phyloP scores from a whole-genome alignment of 2,329 filamentous ascomycete genomes.

The Calonectria ilicicola region DNA sequence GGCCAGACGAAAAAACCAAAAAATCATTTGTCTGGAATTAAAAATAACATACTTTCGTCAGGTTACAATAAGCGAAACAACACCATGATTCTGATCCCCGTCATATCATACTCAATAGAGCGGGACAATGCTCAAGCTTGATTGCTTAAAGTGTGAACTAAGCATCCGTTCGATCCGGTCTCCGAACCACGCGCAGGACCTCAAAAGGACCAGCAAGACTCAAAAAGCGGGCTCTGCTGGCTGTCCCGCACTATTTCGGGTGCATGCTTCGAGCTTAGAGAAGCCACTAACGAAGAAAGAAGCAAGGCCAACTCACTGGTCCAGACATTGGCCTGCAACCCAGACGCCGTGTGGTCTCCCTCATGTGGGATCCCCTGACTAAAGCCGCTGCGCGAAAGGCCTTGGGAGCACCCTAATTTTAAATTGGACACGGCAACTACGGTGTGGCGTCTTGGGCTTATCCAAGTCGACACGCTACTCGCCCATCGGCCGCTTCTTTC shows the following conservation, averaged over 20 bases:
- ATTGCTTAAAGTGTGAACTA: not conserved
- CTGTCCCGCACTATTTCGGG: not conserved
- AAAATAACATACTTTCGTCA: not conserved
- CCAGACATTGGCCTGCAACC: not conserved
- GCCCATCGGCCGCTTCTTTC: not conserved
- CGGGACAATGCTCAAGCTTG: not conserved
- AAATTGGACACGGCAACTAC: constrained; percentile 3
- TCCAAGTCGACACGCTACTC: not conserved
- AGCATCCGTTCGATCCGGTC: not conserved
- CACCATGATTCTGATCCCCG: not conserved
- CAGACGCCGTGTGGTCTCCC: not conserved
- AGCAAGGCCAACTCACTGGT: not conserved
- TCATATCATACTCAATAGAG: too few relatives aligned
- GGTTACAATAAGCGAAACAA: not conserved
- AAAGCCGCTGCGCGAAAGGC: not conserved
- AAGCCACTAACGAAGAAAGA: not conserved
- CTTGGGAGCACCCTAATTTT: not conserved
- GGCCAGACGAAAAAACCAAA: not conserved
- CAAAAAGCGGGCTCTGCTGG: not conserved
- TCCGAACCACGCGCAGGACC: not conserved
- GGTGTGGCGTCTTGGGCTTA: not conserved
- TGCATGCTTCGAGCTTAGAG: not conserved
- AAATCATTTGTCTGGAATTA: not conserved
- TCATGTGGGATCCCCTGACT: not conserved
- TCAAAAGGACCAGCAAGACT: not conserved